Conservation (phyloP, 1,139 yeast species). For the Geotrichum histeridarum region DNA sequence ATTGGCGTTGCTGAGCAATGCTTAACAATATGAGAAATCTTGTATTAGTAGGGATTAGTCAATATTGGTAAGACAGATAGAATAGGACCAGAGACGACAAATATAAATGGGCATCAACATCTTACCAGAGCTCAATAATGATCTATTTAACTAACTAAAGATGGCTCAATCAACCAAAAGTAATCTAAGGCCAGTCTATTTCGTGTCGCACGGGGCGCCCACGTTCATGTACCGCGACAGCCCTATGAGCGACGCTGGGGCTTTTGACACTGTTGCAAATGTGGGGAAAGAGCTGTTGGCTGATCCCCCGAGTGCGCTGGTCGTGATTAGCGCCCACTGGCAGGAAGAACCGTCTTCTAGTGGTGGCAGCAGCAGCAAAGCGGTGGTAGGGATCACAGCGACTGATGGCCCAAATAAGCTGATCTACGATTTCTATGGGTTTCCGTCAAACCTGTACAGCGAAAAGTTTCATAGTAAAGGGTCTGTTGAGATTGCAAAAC, state of each 20-base stretch:
- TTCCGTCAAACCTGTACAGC: slow-evolving; percentile 57
- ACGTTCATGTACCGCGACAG: slow-evolving; percentile 54
- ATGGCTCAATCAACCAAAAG: not conserved
- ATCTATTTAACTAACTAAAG: no score
- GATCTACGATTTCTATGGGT: slow-evolving; percentile 70
- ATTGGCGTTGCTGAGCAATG: no score
- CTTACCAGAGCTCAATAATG: no score
- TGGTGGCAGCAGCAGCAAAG: slow-evolving; percentile 4
- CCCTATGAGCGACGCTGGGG: slow-evolving; percentile 45
- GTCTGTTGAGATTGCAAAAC: slow-evolving; percentile 43
- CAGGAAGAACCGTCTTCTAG: slow-evolving; percentile 41
- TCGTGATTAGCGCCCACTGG: slow-evolving; percentile 71
- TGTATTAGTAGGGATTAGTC: no score
- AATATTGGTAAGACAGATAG: no score
- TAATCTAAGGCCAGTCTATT: slow-evolving; percentile 49
- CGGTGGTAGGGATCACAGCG: slow-evolving; percentile 19
- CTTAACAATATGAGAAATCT: no score
- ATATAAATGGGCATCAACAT: no score
- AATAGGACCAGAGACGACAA: no score
- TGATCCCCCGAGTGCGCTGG: slow-evolving; percentile 53
- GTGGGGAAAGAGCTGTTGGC: slow-evolving; percentile 50
- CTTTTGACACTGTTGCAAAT: slow-evolving; percentile 48
- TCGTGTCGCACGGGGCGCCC: slow-evolving; percentile 77
- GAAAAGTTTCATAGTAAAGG: slow-evolving; percentile 54
- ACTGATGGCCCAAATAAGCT: slow-evolving; percentile 30